A percentile compares a stretch with the other conserved stretches of the same genome.
These are phyloP conservation scores for Tulasnella sp. DNA, from an alignment of 768 basidiomycete species.

Conservation along the genomic window DNA sequence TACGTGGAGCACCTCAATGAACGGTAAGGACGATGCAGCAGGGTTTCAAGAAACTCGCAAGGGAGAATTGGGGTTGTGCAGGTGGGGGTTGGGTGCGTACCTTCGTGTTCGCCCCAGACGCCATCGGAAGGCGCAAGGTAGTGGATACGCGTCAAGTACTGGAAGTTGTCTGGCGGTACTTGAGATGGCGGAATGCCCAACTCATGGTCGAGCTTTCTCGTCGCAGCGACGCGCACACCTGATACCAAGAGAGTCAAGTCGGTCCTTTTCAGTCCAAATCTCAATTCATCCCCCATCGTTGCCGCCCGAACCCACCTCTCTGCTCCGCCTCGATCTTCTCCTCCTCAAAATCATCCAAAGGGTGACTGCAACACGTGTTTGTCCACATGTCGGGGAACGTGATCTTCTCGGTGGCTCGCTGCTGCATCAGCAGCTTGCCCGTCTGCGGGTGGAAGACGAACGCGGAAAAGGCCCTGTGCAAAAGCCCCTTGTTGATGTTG, in stretches of 20 bases:
- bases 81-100: slow-evolving; percentile 41
- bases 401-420: slow-evolving; percentile 96
- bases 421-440: slow-evolving; percentile 89
- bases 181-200: slow-evolving; percentile 81
- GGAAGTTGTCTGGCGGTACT: slow-evolving; percentile 78
- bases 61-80: too few species aligned
- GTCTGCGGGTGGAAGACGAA: slow-evolving; percentile 94
- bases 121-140: slow-evolving; percentile 92
- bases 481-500: slow-evolving; percentile 87
- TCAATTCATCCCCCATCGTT: neutral
- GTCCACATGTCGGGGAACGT: slow-evolving; percentile 99
- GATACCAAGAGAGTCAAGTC: slow-evolving; percentile 31
- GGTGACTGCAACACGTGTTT: slow-evolving; percentile 98
- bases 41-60: too few species aligned
- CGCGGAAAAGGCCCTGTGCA: slow-evolving; percentile 96
- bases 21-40: too few species aligned
- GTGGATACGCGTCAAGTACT: slow-evolving; percentile 94
- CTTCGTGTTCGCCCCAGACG: slow-evolving; percentile 97
- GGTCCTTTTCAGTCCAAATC: neutral
- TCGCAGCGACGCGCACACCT: slow-evolving; percentile 86
- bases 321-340: slow-evolving; percentile 75
- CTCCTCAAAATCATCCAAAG: slow-evolving; percentile 83
- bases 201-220: slow-evolving; percentile 93
- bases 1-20: slow-evolving; percentile 1
- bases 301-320: slow-evolving; percentile 35